Base-by-base conservation (phyloP, 139 green algal species). In the Chlorella sp. region DNA sequence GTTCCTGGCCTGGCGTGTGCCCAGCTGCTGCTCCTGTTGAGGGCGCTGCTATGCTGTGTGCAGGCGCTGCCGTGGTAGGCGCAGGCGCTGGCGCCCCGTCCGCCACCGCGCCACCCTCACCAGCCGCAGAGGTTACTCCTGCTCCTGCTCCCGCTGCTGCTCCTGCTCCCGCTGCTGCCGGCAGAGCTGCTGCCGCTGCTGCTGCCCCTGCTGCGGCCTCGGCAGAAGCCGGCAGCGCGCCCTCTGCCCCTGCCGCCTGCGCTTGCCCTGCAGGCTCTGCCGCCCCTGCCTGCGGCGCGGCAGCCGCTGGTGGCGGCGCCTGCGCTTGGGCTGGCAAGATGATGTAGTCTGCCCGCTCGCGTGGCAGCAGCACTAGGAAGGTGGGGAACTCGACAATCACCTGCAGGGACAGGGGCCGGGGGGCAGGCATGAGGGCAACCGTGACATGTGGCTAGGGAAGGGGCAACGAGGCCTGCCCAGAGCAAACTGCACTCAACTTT, bases 331-430 rank as follows among this genome's bases (percentile, higher is more conserved):
- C 37, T 12, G 83, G 36, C 26, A 79, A 7, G 57, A 87, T 36
- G 36, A 22, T 39, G 83, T 89, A 92, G 22, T 79, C 30, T 9
- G 34, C 53, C 1, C 34, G 22, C 57, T 92, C 89, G 3, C 39
- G 66, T 2, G 83, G 89, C 89, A 92, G 79, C 71, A 92, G 89
- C 64, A 92, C 89, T 0, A 89, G 80, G n/a, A 93, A 77, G 11
- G 79, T 88, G 34, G 91, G 91, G 28, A 86, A 91, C 57, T 93
- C 91, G 30, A 93, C 87, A 16, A 93, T 30, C 42, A 90, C 66
- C 30, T 79, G 71, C 71, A 40, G 71, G 32, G 71, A 26, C 15
- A 21, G 71, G 71, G n/a, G n/a, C n/a, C n/a, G n/a, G n/a, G n/a
- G n/a, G n/a, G n/a, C n/a, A 57, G 48, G 48, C 48, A 57, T 57